Evolutionary conservation across 148 eudicot species (phyloP).

Genomic region (Oxyria digyna): DNA sequence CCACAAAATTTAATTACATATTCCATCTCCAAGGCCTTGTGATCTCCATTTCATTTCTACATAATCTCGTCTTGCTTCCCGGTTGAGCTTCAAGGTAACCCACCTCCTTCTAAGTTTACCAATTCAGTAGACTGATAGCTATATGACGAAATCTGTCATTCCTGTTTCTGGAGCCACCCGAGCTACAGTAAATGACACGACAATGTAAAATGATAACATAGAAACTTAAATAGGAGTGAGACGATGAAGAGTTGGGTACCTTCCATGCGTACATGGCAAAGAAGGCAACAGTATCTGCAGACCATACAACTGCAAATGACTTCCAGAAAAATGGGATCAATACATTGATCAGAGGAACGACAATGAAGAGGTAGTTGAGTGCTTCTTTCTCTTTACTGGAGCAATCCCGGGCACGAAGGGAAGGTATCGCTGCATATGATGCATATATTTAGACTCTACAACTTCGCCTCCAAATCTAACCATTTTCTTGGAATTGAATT

Average conservation of each 20-base stretch:
- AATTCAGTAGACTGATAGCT: neutral
- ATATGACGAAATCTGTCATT: slow-evolving; percentile 12
- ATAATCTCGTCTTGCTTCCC: neutral
- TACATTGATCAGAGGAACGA: slow-evolving; percentile 74
- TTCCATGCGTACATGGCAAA: slow-evolving; percentile 95
- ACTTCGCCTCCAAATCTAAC: neutral
- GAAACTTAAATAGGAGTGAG: neutral
- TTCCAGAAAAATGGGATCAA: slow-evolving; percentile 83
- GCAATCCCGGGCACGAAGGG: slow-evolving; percentile 96
- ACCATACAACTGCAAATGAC: slow-evolving; percentile 95
- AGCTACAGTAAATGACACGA: slow-evolving; percentile 31
- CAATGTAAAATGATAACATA: neutral
- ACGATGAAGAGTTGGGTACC: slow-evolving; percentile 25
- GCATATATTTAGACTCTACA: neutral
- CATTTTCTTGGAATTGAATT: too few species aligned
- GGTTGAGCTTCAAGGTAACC: neutral
- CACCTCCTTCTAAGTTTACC: neutral
- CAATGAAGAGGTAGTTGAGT: slow-evolving; percentile 82
- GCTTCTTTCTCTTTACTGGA: slow-evolving; percentile 95
- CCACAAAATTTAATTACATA: neutral
- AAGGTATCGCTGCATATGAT: slow-evolving; percentile 65
- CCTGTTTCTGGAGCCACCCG: slow-evolving; percentile 60
- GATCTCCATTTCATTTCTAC: neutral
- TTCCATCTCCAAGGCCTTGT: neutral
- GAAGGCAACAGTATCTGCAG: slow-evolving; percentile 78